Evolutionary conservation across 148 eudicot species (phyloP).

Genomic region (Silene uniflora): DNA sequence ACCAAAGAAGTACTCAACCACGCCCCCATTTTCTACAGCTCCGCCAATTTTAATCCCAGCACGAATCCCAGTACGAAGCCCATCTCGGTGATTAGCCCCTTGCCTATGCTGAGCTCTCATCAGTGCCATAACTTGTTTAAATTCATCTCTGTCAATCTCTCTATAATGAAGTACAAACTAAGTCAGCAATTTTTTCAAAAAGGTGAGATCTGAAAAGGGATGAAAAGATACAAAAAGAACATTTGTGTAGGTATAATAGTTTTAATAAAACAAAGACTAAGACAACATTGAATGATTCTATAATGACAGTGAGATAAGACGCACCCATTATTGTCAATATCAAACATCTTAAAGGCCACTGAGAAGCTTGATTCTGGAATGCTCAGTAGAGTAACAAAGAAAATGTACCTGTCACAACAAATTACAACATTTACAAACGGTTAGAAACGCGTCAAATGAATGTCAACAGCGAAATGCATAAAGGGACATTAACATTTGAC

Average conservation of each 20-base stretch:
- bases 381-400: constrained; percentile 65
- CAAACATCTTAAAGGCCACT: constrained; percentile 71
- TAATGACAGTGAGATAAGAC: constrained; percentile 18
- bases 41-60: constrained; percentile 54
- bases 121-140: constrained; percentile 56
- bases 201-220: background rate
- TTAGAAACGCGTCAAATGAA: background rate
- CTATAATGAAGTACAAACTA: constrained; percentile 27
- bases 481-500: background rate
- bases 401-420: constrained; percentile 50
- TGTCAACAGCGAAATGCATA: too few species aligned
- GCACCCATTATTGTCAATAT: constrained; percentile 52
- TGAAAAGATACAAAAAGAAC: background rate
- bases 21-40: constrained; percentile 72
- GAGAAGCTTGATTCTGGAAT: constrained; percentile 70
- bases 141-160: constrained; percentile 69
- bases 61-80: constrained; percentile 71
- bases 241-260: background rate
- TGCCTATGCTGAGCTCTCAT: constrained; percentile 77
- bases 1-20: constrained; percentile 78
- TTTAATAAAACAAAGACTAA: background rate
- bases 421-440: background rate
- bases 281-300: background rate
- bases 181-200: constrained; percentile 10
- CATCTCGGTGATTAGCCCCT: constrained; percentile 68